These are phyloP conservation scores for Emiliania huxleyi DNA, from an alignment of 78 protist genomes.

Conservation along the genomic window DNA sequence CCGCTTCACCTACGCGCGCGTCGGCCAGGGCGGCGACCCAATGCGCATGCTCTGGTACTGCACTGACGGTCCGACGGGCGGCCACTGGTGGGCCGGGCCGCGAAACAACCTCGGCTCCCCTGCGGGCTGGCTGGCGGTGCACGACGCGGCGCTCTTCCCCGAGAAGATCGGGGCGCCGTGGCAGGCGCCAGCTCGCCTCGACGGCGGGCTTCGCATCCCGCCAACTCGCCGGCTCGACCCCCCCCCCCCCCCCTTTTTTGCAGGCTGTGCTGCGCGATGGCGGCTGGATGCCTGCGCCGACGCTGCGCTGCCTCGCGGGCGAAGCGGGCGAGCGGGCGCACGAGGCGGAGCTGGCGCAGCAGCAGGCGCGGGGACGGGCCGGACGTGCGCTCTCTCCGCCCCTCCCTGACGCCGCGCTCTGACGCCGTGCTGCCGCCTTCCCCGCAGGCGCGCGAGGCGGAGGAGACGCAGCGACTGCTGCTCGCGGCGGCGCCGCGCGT, in stretches of 20 bases:
- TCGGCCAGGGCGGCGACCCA: not conserved
- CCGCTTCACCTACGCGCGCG: not conserved
- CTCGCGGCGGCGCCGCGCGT: not conserved
- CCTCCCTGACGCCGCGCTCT: too few relatives aligned
- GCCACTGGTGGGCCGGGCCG: not conserved
- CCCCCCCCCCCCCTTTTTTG: too few relatives aligned
- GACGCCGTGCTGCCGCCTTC: too few relatives aligned
- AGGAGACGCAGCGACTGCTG: not conserved
- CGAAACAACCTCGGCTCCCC: not conserved
- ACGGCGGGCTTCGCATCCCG: too few relatives aligned
- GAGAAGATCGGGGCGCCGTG: not conserved
- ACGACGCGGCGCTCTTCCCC: not conserved
- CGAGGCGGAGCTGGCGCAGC: not conserved
- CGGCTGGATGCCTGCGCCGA: not conserved
- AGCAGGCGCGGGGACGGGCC: too few relatives aligned
- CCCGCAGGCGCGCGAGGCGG: not conserved
- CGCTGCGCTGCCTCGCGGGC: not conserved
- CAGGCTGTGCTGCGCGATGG: too few relatives aligned
- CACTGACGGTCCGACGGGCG: not conserved
- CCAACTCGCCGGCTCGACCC: too few relatives aligned
- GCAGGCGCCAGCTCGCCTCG: not conserved
- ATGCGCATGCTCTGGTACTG: not conserved
- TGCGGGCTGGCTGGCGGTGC: not conserved
- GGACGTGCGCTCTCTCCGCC: too few relatives aligned
- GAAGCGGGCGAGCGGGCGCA: not conserved